Percentiles rank a stretch among this genome's conserved stretches.
phyloP scores from a whole-genome alignment of 306 rosid species.

The Cyclanthera cordifolia region DNA sequence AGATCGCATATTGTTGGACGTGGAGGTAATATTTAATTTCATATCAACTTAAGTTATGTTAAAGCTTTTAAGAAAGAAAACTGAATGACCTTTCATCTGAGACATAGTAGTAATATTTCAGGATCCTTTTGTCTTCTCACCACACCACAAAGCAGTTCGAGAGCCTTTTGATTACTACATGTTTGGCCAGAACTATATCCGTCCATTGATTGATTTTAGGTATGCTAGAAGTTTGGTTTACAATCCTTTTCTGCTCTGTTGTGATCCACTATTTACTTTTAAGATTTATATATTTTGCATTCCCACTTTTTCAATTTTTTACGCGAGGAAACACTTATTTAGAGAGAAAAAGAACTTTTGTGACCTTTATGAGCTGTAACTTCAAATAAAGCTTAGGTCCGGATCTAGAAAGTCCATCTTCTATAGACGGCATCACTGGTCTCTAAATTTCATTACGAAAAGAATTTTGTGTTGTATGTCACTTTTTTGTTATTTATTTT shows the following conservation, averaged over 20 bases:
- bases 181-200: constrained; percentile 88
- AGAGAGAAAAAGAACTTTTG: not conserved
- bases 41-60: not conserved
- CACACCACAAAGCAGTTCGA: constrained; percentile 82
- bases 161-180: constrained; percentile 90
- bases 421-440: not conserved
- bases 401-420: not conserved
- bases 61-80: constrained; percentile 15
- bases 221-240: constrained; percentile 28
- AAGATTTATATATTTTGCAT: not conserved
- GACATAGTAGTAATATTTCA: constrained; percentile 33
- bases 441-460: not conserved
- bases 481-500: not conserved
- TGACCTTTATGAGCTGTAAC: not conserved
- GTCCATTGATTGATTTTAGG: constrained; percentile 86
- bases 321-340: not conserved
- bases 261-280: not conserved
- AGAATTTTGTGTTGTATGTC: too few relatives aligned
- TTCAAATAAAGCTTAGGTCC: not conserved
- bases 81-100: constrained; percentile 18
- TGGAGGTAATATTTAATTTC: constrained; percentile 44
- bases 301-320: too few relatives aligned
- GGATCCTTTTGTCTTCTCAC: constrained; percentile 84
- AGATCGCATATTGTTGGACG: constrained; percentile 77
- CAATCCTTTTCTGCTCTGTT: constrained; percentile 15